Conservation (phyloP, 176 grass and related monocot genomes). For the Rhipidocladum racemiflorum region DNA sequence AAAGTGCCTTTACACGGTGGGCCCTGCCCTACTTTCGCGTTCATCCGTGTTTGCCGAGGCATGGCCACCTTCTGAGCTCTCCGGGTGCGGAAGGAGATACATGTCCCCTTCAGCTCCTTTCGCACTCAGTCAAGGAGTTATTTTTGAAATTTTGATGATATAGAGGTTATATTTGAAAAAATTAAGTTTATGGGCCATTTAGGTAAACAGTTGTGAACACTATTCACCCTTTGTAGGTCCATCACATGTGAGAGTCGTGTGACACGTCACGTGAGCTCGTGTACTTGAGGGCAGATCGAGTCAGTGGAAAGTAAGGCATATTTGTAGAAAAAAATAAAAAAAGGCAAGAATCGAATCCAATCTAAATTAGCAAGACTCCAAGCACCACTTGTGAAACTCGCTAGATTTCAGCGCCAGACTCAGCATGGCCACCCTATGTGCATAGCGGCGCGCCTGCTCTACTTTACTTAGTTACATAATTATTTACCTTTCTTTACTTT, state of each 20-base stretch:
- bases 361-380: slow-evolving; percentile 18
- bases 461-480: slow-evolving; percentile 19
- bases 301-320: slow-evolving; percentile 18
- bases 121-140: too few species aligned
- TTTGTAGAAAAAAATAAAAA: neutral
- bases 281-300: neutral
- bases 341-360: slow-evolving; percentile 25
- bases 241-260: neutral
- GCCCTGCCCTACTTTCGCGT: too few species aligned
- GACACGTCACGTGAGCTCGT: slow-evolving; percentile 1
- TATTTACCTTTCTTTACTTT: neutral
- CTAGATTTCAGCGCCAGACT: slow-evolving; percentile 24
- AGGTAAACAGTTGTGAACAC: too few species aligned
- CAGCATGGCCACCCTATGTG: slow-evolving; percentile 4
- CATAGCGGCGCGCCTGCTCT: slow-evolving; percentile 26
- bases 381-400: slow-evolving; percentile 12
- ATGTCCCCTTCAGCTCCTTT: too few species aligned
- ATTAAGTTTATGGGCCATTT: too few species aligned
- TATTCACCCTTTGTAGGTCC: too few species aligned
- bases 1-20: too few species aligned
- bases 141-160: too few species aligned
- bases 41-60: too few species aligned
- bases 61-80: too few species aligned
- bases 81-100: too few species aligned
- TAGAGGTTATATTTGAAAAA: too few species aligned